Evolutionary conservation across 2,329 filamentous ascomycete species (phyloP).

Genomic region (Clonostachys solani): DNA sequence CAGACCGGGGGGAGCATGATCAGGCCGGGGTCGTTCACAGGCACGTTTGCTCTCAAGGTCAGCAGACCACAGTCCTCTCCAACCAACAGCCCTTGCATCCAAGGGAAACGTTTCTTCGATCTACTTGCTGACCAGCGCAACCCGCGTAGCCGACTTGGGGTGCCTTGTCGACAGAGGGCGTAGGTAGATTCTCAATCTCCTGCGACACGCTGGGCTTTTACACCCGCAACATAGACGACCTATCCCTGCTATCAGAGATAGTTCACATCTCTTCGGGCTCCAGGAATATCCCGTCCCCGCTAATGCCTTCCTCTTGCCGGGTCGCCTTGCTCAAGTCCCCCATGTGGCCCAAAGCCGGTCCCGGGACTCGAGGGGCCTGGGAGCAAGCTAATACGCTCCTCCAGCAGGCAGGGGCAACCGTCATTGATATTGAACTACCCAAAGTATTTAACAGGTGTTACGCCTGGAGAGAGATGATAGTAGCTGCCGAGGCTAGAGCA

Average conservation of each 20-base stretch:
- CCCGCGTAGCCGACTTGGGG: constrained; percentile 53
- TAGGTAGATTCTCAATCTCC: constrained; percentile 29
- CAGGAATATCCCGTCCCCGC: no score
- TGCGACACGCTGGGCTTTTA: constrained; percentile 57
- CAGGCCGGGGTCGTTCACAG: constrained; percentile 57
- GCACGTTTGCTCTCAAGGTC: constrained; percentile 27
- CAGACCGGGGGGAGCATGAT: constrained; percentile 61
- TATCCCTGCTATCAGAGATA: constrained; percentile 45
- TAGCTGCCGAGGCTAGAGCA: constrained; percentile 45
- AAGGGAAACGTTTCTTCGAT: neutral
- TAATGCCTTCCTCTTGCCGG: constrained; percentile 24
- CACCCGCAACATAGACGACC: constrained; percentile 47
- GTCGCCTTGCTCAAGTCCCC: constrained; percentile 23
- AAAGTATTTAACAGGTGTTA: constrained; percentile 39
- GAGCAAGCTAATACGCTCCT: constrained; percentile 32
- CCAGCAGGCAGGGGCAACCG: constrained; percentile 39
- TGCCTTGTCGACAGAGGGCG: constrained; percentile 51
- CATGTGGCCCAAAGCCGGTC: constrained; percentile 42
- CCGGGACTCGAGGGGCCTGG: constrained; percentile 36
- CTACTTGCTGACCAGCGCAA: neutral
- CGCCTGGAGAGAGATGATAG: constrained; percentile 44
- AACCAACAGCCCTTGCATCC: constrained; percentile 14
- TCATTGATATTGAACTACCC: constrained; percentile 52
- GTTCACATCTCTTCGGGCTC: neutral
- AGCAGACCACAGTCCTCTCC: constrained; percentile 7